Percentiles rank a stretch among this genome's conserved stretches.
Conservation (phyloP, 164 flowering plant genomes). For the Magnolia kwangsiensis region DNA sequence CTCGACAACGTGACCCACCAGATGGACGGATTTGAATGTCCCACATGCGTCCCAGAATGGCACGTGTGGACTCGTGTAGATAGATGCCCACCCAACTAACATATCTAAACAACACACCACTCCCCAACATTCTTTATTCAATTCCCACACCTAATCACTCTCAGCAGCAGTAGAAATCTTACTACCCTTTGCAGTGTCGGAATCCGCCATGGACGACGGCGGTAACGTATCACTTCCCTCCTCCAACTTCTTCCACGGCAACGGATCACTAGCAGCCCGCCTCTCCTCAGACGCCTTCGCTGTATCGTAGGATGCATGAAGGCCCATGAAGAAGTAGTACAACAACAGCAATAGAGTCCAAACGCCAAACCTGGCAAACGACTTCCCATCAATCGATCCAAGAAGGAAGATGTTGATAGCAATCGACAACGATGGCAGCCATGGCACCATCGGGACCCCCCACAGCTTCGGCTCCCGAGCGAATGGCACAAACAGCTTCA, state of each 20-base stretch:
- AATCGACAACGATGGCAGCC: conserved; percentile 53
- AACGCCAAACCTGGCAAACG: conserved; percentile 46
- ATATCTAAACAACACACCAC: background rate
- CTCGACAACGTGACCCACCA: too few relatives aligned
- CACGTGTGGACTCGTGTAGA: too few relatives aligned
- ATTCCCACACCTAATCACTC: too few relatives aligned
- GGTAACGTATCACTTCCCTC: background rate
- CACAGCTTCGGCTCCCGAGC: conserved; percentile 50
- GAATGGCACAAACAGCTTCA: conserved; percentile 30
- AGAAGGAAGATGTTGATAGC: conserved; percentile 53
- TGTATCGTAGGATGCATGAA: conserved; percentile 59
- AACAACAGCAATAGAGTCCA: conserved; percentile 43
- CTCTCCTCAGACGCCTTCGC: conserved; percentile 34
- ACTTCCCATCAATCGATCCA: conserved; percentile 47
- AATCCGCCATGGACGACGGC: too few relatives aligned
- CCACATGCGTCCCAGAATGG: too few relatives aligned
- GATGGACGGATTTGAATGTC: too few relatives aligned
- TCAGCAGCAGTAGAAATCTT: background rate
- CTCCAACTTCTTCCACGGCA: background rate
- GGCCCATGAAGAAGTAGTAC: conserved; percentile 49
- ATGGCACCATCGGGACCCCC: conserved; percentile 64
- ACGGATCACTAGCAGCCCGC: background rate
- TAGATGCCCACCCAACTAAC: background rate
- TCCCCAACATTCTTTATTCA: background rate
- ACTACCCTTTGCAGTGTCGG: background rate